A percentile compares a stretch with the other conserved stretches of the same genome.
Evolutionary conservation across 176 grass and related monocot species (phyloP).

Genomic region (Juncus inflexus): DNA sequence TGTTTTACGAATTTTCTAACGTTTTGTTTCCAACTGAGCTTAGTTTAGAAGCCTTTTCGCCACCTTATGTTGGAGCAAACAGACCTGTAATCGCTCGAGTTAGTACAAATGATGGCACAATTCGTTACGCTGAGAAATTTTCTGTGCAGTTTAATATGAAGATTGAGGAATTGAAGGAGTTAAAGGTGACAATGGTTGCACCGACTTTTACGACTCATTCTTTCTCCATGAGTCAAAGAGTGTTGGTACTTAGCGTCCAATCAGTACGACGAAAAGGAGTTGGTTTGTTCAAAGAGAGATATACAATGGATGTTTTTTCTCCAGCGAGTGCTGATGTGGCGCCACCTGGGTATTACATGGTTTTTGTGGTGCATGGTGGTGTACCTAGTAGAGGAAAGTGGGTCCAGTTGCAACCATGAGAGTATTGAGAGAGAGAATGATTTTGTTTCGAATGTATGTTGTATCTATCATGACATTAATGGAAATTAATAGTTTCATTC

Average conservation of each 20-base stretch:
- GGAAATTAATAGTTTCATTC: background rate
- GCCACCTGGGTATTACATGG: slow-evolving; percentile 39
- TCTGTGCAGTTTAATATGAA: slow-evolving; percentile 11
- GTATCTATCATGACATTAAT: too few relatives aligned
- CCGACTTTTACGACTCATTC: slow-evolving; percentile 43
- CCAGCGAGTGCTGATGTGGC: slow-evolving; percentile 19
- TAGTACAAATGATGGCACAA: background rate
- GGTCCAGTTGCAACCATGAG: slow-evolving; percentile 16
- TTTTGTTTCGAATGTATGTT: background rate
- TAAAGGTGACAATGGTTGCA: slow-evolving; percentile 18
- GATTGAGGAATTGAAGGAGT: slow-evolving; percentile 5
- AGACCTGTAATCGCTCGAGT: background rate
- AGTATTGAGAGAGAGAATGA: background rate
- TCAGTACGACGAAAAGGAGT: background rate
- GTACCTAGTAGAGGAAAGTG: slow-evolving; percentile 25
- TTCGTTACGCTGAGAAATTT: slow-evolving; percentile 21
- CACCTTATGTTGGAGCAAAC: slow-evolving; percentile 13
- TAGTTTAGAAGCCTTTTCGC: slow-evolving; percentile 33
- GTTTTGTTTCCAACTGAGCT: slow-evolving; percentile 37
- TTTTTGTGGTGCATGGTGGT: slow-evolving; percentile 26
- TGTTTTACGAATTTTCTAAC: slow-evolving; percentile 14
- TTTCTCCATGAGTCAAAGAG: slow-evolving; percentile 39
- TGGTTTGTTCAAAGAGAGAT: background rate
- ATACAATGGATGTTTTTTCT: background rate
- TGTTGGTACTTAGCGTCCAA: slow-evolving; percentile 18